Evolutionary conservation across 2,329 filamentous ascomycete genomes (phyloP), one percentile per base, ranked within the genome.

Genomic region (Stachybotrys echinatus): DNA sequence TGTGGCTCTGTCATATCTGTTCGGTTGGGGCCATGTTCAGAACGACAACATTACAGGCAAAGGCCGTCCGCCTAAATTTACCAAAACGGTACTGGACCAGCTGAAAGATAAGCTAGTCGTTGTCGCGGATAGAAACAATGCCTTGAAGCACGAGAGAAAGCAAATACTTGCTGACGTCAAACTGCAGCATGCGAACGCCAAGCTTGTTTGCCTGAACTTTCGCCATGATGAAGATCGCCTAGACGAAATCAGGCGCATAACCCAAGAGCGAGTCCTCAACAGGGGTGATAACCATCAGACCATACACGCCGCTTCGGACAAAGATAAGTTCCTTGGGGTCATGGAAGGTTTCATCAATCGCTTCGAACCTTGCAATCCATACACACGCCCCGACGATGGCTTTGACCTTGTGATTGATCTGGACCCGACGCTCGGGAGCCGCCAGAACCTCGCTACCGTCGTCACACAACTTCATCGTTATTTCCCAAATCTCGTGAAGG

Each of bases 241-340:
- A 7, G 79, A 88, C 46, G 75, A 81, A 27, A 89, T 97, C 54
- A 81, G 88, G 42, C 74, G 81, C 50, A 76, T 92, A 22, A 95
- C 91, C 1, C 85, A 83, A 50, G 79, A 85, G 54, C 85, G 94
- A 46, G 89, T 99, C 1, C 73, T 96, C 19, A 79, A 83, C 6
- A 87, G 94, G 20, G 94, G 94, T 14, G 91, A 99, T 67, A 97
- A 97, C 62, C 94, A 99, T 66, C 94, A 99, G 70, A 99, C 94
- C 1, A 97, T 99, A 52, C 91, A 94, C 61, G 92, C 92, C 12
- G 87, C 82, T 43, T 87, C 88, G 50, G 81, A 87, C 42, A 70
- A 76, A 44, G 72, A 77, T 18, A 92, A 96, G 66, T 89, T 94
- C 49, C 75, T 94, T 44, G 81, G 83, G 5, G 95, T 99, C 59